A percentile compares a stretch with the other conserved stretches of the same genome.
phyloP scores from a whole-genome alignment of 176 grass and related monocot genomes.

The Phoenix dactylifera region DNA sequence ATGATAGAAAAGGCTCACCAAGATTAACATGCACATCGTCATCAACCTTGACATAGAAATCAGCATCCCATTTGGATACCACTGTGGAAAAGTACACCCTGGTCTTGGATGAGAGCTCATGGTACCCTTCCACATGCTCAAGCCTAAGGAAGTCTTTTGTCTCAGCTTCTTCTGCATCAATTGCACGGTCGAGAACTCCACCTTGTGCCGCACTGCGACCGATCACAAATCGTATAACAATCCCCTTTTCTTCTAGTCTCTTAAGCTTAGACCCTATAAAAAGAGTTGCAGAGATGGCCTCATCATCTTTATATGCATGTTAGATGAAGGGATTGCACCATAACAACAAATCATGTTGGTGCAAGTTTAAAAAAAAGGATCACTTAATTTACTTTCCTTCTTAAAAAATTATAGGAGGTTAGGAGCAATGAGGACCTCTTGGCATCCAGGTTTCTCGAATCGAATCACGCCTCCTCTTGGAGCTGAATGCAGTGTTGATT shows the following conservation, averaged over 20 bases:
- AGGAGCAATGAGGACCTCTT: constrained; percentile 24
- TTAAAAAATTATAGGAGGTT: neutral
- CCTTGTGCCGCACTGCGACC: constrained; percentile 52
- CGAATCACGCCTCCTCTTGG: constrained; percentile 66
- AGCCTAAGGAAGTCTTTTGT: constrained; percentile 69
- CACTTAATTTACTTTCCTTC: too few relatives aligned
- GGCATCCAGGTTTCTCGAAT: constrained; percentile 85
- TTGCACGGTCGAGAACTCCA: constrained; percentile 44
- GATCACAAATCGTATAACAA: constrained; percentile 92
- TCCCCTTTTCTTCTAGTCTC: constrained; percentile 75
- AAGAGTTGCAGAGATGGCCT: neutral
- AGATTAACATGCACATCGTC: constrained; percentile 98
- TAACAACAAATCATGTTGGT: too few relatives aligned
- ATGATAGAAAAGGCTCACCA: constrained; percentile 27
- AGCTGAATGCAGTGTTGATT: constrained; percentile 86
- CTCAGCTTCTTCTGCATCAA: constrained; percentile 64
- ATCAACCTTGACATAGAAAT: constrained; percentile 97
- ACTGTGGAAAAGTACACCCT: constrained; percentile 74
- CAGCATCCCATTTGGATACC: constrained; percentile 79
- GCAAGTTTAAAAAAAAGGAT: too few relatives aligned
- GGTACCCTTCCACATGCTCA: constrained; percentile 84
- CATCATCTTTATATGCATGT: too few relatives aligned
- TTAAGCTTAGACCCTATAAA: constrained; percentile 49
- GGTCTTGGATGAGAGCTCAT: constrained; percentile 82
- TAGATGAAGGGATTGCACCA: too few relatives aligned